Evolutionary conservation across 345 rosid species (phyloP).

Genomic region (Euphorbia pulcherrima): DNA sequence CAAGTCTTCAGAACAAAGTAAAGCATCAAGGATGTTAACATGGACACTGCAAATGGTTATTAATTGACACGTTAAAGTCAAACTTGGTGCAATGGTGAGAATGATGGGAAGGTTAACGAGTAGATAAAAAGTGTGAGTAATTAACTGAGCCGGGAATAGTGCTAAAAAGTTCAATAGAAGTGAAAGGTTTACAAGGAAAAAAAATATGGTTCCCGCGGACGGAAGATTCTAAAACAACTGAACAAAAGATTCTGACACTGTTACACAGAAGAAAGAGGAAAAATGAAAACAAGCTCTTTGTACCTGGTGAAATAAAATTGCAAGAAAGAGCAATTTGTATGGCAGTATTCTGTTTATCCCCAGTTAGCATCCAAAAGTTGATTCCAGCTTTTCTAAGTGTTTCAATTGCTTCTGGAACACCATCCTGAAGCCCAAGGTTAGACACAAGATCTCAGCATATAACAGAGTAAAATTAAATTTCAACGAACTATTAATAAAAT

Average conservation of each 20-base stretch:
- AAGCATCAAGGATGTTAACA: background rate
- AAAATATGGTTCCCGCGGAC: no score
- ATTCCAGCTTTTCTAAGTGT: constrained; percentile 93
- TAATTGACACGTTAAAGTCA: background rate
- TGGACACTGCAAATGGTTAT: background rate
- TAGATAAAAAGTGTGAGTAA: background rate
- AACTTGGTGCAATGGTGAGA: background rate
- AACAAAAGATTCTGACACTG: background rate
- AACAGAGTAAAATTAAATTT: constrained; percentile 1
- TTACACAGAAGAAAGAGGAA: background rate
- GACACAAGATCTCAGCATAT: constrained; percentile 10
- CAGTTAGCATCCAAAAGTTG: constrained; percentile 98
- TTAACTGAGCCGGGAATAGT: background rate
- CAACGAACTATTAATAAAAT: constrained; percentile 17
- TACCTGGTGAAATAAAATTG: constrained; percentile 97
- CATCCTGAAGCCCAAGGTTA: constrained; percentile 58
- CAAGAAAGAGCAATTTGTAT: constrained; percentile 98
- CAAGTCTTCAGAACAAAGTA: background rate
- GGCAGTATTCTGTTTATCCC: constrained; percentile 96
- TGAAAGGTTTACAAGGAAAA: no score
- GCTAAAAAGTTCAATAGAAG: no score
- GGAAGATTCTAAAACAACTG: no score
- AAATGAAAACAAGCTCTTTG: constrained; percentile 15
- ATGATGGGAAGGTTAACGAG: background rate
- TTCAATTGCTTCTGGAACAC: constrained; percentile 93